Percentiles rank a stretch among this genome's conserved stretches.
Conservation (phyloP, 345 rosid genomes). For the Alliaria petiolata region DNA sequence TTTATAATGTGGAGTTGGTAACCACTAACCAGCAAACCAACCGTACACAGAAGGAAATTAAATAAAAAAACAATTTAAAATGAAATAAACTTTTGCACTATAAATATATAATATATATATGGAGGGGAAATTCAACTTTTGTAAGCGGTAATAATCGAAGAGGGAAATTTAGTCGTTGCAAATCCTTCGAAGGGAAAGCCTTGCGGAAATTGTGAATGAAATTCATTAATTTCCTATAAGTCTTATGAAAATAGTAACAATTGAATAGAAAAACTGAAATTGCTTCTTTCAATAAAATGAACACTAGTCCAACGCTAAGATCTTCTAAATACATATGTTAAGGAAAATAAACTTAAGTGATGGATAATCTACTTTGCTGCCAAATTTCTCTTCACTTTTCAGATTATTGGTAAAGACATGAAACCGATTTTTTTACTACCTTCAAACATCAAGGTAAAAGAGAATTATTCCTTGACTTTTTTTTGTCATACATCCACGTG, state of each 20-base stretch:
- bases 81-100: neutral
- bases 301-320: neutral
- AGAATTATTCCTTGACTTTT: neutral
- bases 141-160: neutral
- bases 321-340: no score
- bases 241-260: neutral
- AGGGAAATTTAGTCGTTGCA: neutral
- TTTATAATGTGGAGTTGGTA: slow-evolving; percentile 15
- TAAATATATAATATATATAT: neutral
- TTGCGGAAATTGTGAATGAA: neutral
- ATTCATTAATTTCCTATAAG: neutral
- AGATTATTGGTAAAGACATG: no score
- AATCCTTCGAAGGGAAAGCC: neutral
- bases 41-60: neutral
- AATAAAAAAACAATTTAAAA: neutral
- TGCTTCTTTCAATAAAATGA: neutral
- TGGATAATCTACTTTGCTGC: no score
- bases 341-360: no score
- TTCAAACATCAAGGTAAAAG: neutral
- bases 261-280: neutral
- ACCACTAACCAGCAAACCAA: slow-evolving; percentile 17
- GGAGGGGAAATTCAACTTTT: neutral
- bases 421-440: neutral
- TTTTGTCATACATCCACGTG: neutral
- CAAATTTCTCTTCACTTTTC: no score